Evolutionary conservation across 208 protist genomes (phyloP), one percentile per base, ranked within the genome.

Genomic region (Blechomonas ayalai): DNA sequence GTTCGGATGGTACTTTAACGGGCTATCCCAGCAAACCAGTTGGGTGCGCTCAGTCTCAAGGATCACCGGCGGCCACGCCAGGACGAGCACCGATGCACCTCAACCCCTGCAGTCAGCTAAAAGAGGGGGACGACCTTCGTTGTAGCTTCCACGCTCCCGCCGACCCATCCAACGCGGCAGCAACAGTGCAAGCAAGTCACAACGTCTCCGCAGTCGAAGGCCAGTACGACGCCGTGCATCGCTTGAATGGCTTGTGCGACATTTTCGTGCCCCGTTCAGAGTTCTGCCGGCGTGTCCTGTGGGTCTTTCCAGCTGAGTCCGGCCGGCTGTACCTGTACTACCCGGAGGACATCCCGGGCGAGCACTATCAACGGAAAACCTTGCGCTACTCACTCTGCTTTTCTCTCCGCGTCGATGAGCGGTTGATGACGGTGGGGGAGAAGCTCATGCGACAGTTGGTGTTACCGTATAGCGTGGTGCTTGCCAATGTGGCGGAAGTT

Each of bases 301-400:
- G 63, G 66, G 51, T 86, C 1, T 67, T 83, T 48, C 66, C 67
- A 8, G 80, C 84, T 9, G 74, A 88, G 36, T 74, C 68, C 5
- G 75, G 73, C 27, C 51, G 69, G 19, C 65, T 90, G 24, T 82
- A 76, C 43, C 62, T 93, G 22, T 90, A 88, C 52, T 87, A 88
- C 51, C 67, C 80, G 2, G 77, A 88, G 43, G 80, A 93, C 38
- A 84, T 93, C 33, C 57, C 80, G 0, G 84, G 84, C 4, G 55
- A 78, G 36, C 80, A 83, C 40, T 93, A 93, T 49, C 63, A 73
- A 43, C 68, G 84, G 20, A 83, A 93, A 40, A 88, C 78, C 22
- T 60, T 93, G 51, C 80, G 81, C 24, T 89, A 87, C 57, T 77
- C 80, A 7, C 49, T 93, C 24, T 88, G 84, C 52, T 71, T 93